Evolutionary conservation across 2,329 filamentous ascomycete species (phyloP), one percentile per base, ranked within the genome.

Genomic region (Ophiostoma tasmaniense): DNA sequence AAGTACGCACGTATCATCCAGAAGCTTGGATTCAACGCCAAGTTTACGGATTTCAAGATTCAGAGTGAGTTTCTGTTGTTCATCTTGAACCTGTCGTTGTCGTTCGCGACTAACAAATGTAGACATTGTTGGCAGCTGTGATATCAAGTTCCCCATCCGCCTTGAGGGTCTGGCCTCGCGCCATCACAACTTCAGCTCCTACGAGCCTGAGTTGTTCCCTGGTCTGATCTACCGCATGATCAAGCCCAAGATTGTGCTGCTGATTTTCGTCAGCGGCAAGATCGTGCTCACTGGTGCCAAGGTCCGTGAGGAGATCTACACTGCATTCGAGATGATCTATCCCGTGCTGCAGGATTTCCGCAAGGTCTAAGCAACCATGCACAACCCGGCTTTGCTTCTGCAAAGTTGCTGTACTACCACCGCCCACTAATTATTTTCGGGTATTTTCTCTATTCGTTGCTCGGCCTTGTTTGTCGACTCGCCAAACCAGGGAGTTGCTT

Each of bases 211-310:
- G 78, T 80, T 99, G 79, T 99, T 99, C 87, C 95, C 95, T 77
- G 95, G 95, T 88, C 89, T 99, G 67, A 99, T 99, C 82, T 99
- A 99, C 82, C 92, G 95, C 79, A 99, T 99, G 95, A 97, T 98
- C 85, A 98, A 98, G 85, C 95, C 95, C n/a, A 98, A 98, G 88
- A 97, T 98, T 74, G 94, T 98, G 67, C 88, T 98, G 25, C 84
- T 98, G 77, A 97, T 99, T 80, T 98, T 98, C 82, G 94, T 98
- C 76, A 95, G 90, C 76, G 95, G 94, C 77, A 98, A 98, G 86
- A 98, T 98, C 72, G 95, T 98, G 76, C 86, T 98, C 78, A 98
- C 95, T 61, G 95, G 95, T 76, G 95, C 95, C 74, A 98, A 99
- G 80, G 94, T 99, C 73, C 90, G 95, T 74, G 95, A 99, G 81